phyloP scores from a whole-genome alignment of 805 yeast species.

The Ascoidea tarda region DNA sequence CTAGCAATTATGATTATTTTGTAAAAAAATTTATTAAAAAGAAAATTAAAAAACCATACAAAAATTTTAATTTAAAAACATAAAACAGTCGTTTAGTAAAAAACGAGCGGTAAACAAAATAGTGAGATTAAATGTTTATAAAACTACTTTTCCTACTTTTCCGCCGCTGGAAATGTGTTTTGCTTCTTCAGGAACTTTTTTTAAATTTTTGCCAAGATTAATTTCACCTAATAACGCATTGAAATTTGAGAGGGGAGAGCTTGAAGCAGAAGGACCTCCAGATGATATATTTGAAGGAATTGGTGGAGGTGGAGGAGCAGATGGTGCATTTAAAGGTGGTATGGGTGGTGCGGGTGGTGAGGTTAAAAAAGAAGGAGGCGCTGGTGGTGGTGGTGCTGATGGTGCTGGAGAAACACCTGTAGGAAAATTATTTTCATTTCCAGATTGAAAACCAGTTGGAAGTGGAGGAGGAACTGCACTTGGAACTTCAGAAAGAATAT shows the following conservation, averaged over 20 bases:
- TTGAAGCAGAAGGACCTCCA: conserved; percentile 18
- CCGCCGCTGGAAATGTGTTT: conserved; percentile 31
- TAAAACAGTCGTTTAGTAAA: too few relatives aligned
- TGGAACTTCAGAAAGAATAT: not conserved
- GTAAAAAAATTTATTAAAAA: too few relatives aligned
- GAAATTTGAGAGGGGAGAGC: conserved; percentile 23
- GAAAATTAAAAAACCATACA: too few relatives aligned
- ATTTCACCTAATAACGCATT: conserved; percentile 44
- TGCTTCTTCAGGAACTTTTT: conserved; percentile 33
- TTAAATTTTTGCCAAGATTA: conserved; percentile 33
- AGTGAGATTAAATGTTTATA: too few relatives aligned
- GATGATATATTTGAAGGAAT: conserved; percentile 19
- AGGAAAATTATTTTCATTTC: not conserved
- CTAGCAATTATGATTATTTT: too few relatives aligned
- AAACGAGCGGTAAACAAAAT: too few relatives aligned
- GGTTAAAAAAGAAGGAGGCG: conserved; percentile 2
- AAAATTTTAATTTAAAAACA: too few relatives aligned
- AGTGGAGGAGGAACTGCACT: not conserved
- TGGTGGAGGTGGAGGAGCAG: conserved; percentile 13
- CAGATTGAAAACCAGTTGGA: conserved; percentile 1
- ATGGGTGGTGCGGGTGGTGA: conserved; percentile 1
- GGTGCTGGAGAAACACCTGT: conserved; percentile 3
- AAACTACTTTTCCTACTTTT: conserved; percentile 35
- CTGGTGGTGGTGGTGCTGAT: conserved; percentile 5
- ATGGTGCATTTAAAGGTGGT: conserved; percentile 4